These are phyloP conservation scores for Hanseniaspora thailandica DNA, from an alignment of 805 yeast species.

Conservation along the genomic window DNA sequence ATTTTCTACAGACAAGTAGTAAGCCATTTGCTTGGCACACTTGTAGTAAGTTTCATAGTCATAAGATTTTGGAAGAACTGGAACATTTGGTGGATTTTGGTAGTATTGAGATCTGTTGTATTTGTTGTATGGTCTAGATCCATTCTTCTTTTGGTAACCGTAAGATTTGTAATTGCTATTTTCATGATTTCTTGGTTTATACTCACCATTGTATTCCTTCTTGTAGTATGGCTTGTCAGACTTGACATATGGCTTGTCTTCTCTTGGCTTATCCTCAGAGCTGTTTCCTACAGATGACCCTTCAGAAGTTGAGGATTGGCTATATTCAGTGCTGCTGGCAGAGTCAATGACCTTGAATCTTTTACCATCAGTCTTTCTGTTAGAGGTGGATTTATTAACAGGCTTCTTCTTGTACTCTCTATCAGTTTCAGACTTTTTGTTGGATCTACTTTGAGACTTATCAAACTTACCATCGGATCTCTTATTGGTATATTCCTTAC, in stretches of 20 bases:
- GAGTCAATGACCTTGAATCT: not conserved
- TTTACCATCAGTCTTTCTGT: slow-evolving; percentile 6
- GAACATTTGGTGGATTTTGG: slow-evolving; percentile 18
- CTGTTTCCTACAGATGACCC: not conserved
- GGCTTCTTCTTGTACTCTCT: slow-evolving; percentile 1
- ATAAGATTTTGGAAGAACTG: slow-evolving; percentile 14
- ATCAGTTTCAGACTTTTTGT: not conserved
- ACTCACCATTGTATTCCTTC: slow-evolving; percentile 3
- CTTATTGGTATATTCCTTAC: not conserved
- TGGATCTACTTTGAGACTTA: not conserved
- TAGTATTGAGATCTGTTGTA: slow-evolving; percentile 14
- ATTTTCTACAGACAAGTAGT: slow-evolving; percentile 82
- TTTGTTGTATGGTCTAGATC: slow-evolving; percentile 7
- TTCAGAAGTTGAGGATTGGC: not conserved
- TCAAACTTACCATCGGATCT: not conserved
- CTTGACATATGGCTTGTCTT: not conserved
- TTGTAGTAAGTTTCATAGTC: slow-evolving; percentile 25
- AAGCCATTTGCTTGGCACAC: slow-evolving; percentile 56
- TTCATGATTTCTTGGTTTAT: slow-evolving; percentile 1
- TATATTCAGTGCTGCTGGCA: not conserved
- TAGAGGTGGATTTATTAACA: slow-evolving; percentile 15
- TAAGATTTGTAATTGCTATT: not conserved
- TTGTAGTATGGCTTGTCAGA: slow-evolving; percentile 12
- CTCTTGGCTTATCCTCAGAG: not conserved
- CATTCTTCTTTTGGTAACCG: slow-evolving; percentile 8